Evolutionary conservation across 192 early-diverging fungal species (phyloP).

Genomic region (Dimargaris cristalligena): DNA sequence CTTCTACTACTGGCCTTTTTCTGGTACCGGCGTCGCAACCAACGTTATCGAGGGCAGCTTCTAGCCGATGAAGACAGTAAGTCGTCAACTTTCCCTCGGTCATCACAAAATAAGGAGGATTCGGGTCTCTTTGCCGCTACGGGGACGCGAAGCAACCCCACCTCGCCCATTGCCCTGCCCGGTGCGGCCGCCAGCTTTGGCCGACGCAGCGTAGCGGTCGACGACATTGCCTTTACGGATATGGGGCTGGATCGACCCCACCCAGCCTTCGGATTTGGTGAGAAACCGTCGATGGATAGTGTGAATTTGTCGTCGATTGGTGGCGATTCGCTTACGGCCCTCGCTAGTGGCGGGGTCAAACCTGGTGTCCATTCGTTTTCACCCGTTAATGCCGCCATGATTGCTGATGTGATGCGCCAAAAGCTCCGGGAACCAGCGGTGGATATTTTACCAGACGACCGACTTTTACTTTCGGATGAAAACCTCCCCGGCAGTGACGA

Average conservation of each 20-base stretch:
- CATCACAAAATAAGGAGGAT: background rate
- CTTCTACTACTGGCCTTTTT: conserved; percentile 18
- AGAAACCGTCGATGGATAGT: conserved; percentile 21
- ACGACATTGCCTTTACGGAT: conserved; percentile 14
- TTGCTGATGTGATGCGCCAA: conserved; percentile 28
- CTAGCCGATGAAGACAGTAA: conserved; percentile 10
- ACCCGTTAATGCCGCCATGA: conserved; percentile 22
- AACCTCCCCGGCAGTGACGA: conserved; percentile 13
- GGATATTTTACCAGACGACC: conserved; percentile 20
- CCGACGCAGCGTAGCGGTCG: conserved; percentile 14
- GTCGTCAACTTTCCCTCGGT: conserved; percentile 10
- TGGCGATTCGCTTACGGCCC: background rate
- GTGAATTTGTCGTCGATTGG: conserved; percentile 12
- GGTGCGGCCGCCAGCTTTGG: conserved; percentile 9
- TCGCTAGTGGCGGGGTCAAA: conserved; percentile 13
- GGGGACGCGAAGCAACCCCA: no score
- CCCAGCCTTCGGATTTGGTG: conserved; percentile 22
- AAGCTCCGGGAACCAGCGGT: conserved; percentile 26
- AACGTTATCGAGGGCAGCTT: conserved; percentile 18
- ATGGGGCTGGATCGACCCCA: conserved; percentile 13
- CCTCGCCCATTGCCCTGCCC: conserved; percentile 3
- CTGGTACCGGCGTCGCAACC: conserved; percentile 19
- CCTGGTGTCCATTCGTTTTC: conserved; percentile 15
- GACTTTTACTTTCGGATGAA: conserved; percentile 12
- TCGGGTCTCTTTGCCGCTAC: conserved; percentile 6